Conservation (phyloP, 1,284 basidiomycete genomes). For the Boletus semigastroideus region DNA sequence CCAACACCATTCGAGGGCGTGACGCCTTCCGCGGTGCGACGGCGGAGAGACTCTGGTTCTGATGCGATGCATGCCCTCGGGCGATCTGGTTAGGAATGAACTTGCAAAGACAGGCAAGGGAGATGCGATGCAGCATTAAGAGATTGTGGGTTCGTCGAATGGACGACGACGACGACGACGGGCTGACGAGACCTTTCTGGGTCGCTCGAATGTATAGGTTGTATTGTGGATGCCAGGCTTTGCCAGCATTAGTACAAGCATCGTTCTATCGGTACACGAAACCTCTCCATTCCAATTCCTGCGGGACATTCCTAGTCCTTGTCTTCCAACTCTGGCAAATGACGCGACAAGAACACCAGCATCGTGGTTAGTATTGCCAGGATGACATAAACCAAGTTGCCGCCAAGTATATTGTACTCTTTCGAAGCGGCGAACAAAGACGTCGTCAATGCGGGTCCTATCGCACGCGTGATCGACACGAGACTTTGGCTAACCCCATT, state of each 20-base stretch:
- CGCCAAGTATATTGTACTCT: constrained; percentile 33
- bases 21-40: too few species aligned
- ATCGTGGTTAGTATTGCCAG: constrained; percentile 11
- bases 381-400: constrained; percentile 37
- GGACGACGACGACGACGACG: neutral
- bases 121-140: constrained; percentile 37
- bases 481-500: constrained; percentile 53
- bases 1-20: too few species aligned
- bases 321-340: too few species aligned
- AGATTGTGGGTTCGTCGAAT: neutral
- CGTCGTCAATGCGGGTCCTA: constrained; percentile 35
- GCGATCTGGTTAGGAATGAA: constrained; percentile 52
- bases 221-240: neutral
- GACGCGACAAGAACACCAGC: too few species aligned
- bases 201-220: neutral
- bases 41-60: constrained; percentile 1
- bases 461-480: constrained; percentile 46
- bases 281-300: neutral
- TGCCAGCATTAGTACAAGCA: neutral
- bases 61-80: neutral
- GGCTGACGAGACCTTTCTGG: too few species aligned
- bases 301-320: too few species aligned
- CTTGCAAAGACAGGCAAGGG: constrained; percentile 60
- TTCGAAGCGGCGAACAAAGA: constrained; percentile 38
- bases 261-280: neutral